Evolutionary conservation across 306 rosid species (phyloP).

Genomic region (Fagus crenata): DNA sequence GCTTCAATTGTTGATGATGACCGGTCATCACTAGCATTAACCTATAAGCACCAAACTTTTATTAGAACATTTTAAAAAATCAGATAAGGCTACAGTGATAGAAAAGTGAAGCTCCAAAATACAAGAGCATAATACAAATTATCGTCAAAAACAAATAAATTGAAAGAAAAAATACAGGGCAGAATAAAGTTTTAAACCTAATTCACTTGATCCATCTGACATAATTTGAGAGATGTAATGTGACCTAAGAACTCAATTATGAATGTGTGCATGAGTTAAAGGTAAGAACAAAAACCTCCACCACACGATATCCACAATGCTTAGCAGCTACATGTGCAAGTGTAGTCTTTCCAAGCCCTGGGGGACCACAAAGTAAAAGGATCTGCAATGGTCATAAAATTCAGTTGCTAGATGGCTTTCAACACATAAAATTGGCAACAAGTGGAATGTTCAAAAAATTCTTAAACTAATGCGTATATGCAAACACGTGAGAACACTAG

Average conservation of each 20-base stretch:
- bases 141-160: slow-evolving; percentile 6
- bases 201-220: neutral
- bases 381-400: slow-evolving; percentile 51
- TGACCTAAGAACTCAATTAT: slow-evolving; percentile 18
- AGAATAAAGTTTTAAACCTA: neutral
- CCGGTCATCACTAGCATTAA: slow-evolving; percentile 98
- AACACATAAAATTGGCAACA: slow-evolving; percentile 8
- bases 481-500: neutral
- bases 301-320: slow-evolving; percentile 91
- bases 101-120: neutral
- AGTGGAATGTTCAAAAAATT: slow-evolving; percentile 1
- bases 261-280: slow-evolving; percentile 12
- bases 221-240: neutral
- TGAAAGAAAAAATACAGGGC: neutral
- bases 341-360: slow-evolving; percentile 96
- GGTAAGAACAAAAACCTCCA: slow-evolving; percentile 61
- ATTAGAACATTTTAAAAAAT: slow-evolving; percentile 2
- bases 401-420: slow-evolving; percentile 29
- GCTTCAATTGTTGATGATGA: slow-evolving; percentile 77
- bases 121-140: slow-evolving; percentile 10
- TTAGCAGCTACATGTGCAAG: slow-evolving; percentile 93
- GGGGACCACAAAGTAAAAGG: slow-evolving; percentile 90
- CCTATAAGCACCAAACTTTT: slow-evolving; percentile 45
- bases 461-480: neutral
- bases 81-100: neutral